phyloP scores from a whole-genome alignment of 257 asterid species.

The Nicotiana attenuata region DNA sequence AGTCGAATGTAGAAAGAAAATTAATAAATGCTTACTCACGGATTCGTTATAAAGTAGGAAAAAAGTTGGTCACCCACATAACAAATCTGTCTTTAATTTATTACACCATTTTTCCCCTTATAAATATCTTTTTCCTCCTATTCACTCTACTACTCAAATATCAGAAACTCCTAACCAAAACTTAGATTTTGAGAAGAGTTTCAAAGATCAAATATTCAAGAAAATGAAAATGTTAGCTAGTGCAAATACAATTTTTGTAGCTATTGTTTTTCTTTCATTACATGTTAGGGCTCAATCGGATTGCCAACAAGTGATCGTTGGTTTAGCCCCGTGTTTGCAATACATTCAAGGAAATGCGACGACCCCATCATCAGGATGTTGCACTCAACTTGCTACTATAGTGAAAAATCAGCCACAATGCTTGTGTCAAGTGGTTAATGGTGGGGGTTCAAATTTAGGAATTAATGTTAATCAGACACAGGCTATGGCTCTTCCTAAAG shows the following conservation, averaged over 20 bases:
- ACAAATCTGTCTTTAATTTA: conserved; percentile 15
- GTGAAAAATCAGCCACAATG: conserved; percentile 49
- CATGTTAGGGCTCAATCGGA: conserved; percentile 34
- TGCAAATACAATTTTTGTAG: conserved; percentile 11
- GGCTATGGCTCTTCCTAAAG: conserved; percentile 43
- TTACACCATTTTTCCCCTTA: conserved; percentile 13
- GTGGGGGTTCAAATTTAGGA: conserved; percentile 33
- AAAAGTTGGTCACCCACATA: conserved; percentile 40
- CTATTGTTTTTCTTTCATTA: conserved; percentile 8
- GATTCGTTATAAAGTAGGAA: conserved; percentile 8
- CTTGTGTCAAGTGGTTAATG: conserved; percentile 38
- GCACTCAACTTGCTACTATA: conserved; percentile 38
- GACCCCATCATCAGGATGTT: conserved; percentile 45
- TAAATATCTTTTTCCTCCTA: neutral
- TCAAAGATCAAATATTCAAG: neutral
- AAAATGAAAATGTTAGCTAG: neutral
- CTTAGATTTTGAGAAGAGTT: neutral
- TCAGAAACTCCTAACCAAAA: neutral
- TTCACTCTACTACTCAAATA: neutral
- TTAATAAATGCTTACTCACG: neutral
- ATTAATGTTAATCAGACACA: conserved; percentile 43
- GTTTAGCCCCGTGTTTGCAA: conserved; percentile 50
- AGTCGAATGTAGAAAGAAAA: neutral
- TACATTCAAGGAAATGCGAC: conserved; percentile 49
- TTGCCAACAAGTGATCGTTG: conserved; percentile 35